Evolutionary conservation across 83 land plant genomes (phyloP), one percentile per base, ranked within the genome.

Genomic region (Diphasiastrum complanatum): DNA sequence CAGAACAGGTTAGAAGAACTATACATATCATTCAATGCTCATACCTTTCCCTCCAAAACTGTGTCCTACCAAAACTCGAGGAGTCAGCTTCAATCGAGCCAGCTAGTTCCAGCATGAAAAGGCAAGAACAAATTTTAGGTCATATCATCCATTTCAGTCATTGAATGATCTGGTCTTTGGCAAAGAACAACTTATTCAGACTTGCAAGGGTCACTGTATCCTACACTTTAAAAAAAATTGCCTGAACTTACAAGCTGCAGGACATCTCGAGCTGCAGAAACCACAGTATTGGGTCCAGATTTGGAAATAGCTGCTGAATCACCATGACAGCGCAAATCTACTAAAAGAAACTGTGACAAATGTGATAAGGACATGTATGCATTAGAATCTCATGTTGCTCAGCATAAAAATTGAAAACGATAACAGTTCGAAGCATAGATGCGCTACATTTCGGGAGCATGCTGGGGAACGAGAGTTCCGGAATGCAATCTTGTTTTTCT

Each of bases 11-110:
- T 25, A 33, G 32, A 58, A 1, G 8, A 36, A 36, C 32, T 22
- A 55, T n/a, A 10, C 40, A 23, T 0, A 12, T 43, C 5, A 27
- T 24, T 25, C 1, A 2, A 43, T 33, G 29, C 5, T 5, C 70
- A 45, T 75, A 85, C 98, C 98, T 83, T 93, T 93, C 18, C 98
- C 98, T 34, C 98, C 98, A 85, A 93, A 93, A 67, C 98, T 93
- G 63, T 93, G 98, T 49, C 98, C 98, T 62, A 93, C 81, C 51
- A 93, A 59, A 35, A 93, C 79, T 43, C 98, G 76, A 25, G 98
- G 98, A 33, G 89, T 89, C 28, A 93, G 47, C 72, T 66, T 83
- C 32, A 93, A 77, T 56, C 80, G 81, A 43, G 75, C 80, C 45
- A 85, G 75, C 98, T 93, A 59, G 28, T 25, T 47, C 40, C 62